Percentiles rank a stretch among this genome's conserved stretches.
Evolutionary conservation across 331 rosid species (phyloP).

Genomic region (Acacia concinna): DNA sequence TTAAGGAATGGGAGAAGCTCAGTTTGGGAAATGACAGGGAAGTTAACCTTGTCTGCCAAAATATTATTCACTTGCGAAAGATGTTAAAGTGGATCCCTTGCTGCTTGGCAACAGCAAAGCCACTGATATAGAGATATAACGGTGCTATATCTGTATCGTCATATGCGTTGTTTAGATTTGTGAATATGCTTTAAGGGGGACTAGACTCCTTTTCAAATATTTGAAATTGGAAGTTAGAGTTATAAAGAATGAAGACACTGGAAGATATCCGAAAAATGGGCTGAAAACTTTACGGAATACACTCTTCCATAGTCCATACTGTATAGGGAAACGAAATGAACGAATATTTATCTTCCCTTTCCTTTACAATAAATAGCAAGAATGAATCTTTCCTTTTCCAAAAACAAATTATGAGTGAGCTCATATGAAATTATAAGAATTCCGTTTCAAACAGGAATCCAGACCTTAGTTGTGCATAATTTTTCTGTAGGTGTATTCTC

Average conservation of each 20-base stretch:
- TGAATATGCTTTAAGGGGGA: neutral
- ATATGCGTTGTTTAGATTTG: neutral
- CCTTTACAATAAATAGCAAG: no score
- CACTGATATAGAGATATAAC: no score
- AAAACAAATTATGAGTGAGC: neutral
- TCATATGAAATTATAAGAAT: neutral
- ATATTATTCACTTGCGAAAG: neutral
- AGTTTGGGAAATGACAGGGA: neutral
- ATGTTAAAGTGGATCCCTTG: neutral
- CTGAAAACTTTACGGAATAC: neutral
- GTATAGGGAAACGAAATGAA: neutral
- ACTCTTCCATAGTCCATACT: neutral
- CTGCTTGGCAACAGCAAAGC: neutral
- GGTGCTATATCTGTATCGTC: neutral
- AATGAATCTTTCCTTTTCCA: neutral
- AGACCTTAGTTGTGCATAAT: neutral
- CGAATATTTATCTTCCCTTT: neutral
- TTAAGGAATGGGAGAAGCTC: neutral
- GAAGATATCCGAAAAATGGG: neutral
- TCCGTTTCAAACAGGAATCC: neutral
- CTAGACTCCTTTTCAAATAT: neutral
- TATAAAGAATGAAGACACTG: neutral
- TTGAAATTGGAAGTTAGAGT: neutral
- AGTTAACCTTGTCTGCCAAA: neutral
- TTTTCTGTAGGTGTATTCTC: neutral